Evolutionary conservation across 2,329 filamentous ascomycete species (phyloP), one percentile per base, ranked within the genome.

Genomic region (Fusarium abutilonis): DNA sequence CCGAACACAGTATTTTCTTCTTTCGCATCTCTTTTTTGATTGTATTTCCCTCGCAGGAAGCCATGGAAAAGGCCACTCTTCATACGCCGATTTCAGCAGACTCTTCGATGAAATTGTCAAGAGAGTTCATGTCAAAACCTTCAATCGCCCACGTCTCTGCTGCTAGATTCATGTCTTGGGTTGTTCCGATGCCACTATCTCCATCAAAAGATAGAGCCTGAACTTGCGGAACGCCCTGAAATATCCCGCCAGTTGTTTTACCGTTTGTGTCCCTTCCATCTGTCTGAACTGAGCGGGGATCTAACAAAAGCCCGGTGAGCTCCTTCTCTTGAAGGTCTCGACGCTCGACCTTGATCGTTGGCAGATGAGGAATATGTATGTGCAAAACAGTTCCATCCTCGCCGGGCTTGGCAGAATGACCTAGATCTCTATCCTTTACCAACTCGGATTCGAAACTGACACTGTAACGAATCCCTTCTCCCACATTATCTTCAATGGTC

Each of bases 351-450:
- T 69, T 72, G 14, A 82, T 70, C 2, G 69, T 74, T 1, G 79
- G 78, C 19, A 80, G 72, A 36, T 78, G 77, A 0, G 80, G 80
- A 15, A 82, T 76, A 11, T 74, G 68, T 11, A 83, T 76, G 15
- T 64, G 62, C 3, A 81, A 54, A 6, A 69, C 55, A 1, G 41
- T 56, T 0, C 54, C 60, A n/a, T 63, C 53, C 0, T 56, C 36
- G 6, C 48, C 58, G 0, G 56, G 36, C 8, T 35, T 58, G 4
- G 56, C 58, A 6, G n/a, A 31, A 42, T 57, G 62, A 0, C 70
- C 67, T 7, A 67, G 60, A 4, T 74, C 73, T 2, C 64, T 43
- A 13, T 66, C 64, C 2, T 60, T 64, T 1, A 34, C 52, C 0
- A 48, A 52, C 6, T 57, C 61, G 4, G 64, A 49, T 0, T 56